phyloP scores from a whole-genome alignment of 768 basidiomycete genomes.

The Phylloporus arenicola region DNA sequence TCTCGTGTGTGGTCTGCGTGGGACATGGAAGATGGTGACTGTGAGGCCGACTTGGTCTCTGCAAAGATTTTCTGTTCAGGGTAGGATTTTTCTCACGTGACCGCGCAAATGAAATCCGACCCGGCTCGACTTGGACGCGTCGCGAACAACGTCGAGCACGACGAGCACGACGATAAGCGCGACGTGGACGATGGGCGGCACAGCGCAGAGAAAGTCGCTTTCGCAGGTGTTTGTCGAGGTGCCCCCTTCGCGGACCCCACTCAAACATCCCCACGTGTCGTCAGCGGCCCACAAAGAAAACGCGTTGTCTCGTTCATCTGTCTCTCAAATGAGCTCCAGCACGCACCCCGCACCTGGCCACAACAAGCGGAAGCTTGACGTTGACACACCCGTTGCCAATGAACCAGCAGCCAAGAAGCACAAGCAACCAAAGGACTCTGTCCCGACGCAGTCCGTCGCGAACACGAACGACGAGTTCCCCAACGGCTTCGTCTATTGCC shows the following conservation, averaged over 20 bases:
- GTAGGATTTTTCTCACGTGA: constrained; percentile 27
- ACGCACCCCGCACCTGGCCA: constrained; percentile 26
- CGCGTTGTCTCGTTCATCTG: constrained; percentile 35
- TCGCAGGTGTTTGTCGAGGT: constrained; percentile 57
- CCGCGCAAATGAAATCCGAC: constrained; percentile 22
- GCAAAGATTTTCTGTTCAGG: constrained; percentile 29
- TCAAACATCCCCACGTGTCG: constrained; percentile 25
- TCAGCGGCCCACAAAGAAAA: constrained; percentile 42
- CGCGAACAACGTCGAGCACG: constrained; percentile 14
- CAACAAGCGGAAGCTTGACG: constrained; percentile 49
- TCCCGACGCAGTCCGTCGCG: constrained; percentile 10
- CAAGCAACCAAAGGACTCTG: constrained; percentile 27
- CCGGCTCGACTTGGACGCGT: constrained; percentile 15
- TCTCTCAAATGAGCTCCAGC: constrained; percentile 28
- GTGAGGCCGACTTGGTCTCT: not conserved
- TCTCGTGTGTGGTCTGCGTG: constrained; percentile 92
- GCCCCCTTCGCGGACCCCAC: constrained; percentile 32
- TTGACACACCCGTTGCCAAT: constrained; percentile 11
- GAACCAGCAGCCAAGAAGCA: constrained; percentile 17
- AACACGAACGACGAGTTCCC: constrained; percentile 29
- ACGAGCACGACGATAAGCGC: constrained; percentile 11
- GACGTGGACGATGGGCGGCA: constrained; percentile 17
- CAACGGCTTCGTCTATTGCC: constrained; percentile 51
- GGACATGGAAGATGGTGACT: constrained; percentile 47
- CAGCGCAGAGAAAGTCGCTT: constrained; percentile 23